phyloP scores from a whole-genome alignment of 768 basidiomycete genomes.

The Mycena albidolilacea region DNA sequence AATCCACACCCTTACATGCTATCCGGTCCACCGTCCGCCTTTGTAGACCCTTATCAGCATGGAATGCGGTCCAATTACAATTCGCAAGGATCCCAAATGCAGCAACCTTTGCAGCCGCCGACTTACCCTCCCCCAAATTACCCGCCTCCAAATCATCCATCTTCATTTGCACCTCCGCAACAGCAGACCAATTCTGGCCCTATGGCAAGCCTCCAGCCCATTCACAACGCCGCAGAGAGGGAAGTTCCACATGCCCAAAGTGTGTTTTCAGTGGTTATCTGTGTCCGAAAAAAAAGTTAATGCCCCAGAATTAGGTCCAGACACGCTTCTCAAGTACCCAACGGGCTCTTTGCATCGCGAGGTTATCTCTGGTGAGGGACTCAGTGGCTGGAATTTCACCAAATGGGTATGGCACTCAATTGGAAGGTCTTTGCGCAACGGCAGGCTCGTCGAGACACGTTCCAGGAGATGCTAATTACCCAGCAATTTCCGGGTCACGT shows the following conservation, averaged over 20 bases:
- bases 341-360: neutral
- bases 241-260: neutral
- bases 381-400: neutral
- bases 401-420: neutral
- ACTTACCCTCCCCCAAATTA: neutral
- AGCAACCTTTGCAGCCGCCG: neutral
- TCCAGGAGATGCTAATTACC: no score
- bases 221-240: neutral
- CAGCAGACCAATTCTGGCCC: neutral
- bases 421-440: neutral
- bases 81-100: neutral
- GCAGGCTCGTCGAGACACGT: neutral
- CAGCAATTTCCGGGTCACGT: no score
- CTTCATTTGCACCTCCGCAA: neutral
- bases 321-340: neutral
- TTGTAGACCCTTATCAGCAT: neutral
- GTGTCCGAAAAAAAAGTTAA: neutral
- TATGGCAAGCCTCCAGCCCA: neutral
- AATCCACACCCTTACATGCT: neutral
- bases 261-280: neutral
- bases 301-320: neutral
- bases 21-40: neutral
- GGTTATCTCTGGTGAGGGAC: neutral
- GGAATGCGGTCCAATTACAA: neutral
- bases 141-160: neutral